Evolutionary conservation across 495 filamentous ascomycete genomes (phyloP).

Genomic region (Pyrenopolyporus hunteri): DNA sequence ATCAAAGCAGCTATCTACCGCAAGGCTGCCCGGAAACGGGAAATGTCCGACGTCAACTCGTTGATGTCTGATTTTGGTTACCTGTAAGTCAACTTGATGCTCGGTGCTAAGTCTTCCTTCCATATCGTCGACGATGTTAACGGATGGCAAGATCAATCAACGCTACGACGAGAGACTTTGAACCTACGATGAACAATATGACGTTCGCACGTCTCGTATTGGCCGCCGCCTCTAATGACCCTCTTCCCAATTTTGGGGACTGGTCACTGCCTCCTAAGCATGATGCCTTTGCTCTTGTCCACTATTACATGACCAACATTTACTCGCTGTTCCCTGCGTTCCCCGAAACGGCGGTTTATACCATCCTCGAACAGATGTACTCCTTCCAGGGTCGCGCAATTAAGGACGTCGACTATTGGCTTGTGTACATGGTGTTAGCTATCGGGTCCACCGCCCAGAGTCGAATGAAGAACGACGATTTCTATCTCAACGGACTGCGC

Average conservation of each 20-base stretch:
- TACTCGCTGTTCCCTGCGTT: slow-evolving; percentile 82
- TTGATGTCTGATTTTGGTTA: slow-evolving; percentile 83
- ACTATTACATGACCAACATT: slow-evolving; percentile 83
- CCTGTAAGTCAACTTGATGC: slow-evolving; percentile 58
- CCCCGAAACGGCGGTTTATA: slow-evolving; percentile 73
- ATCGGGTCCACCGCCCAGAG: slow-evolving; percentile 77
- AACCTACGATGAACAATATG: slow-evolving; percentile 81
- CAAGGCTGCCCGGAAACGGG: slow-evolving; percentile 62
- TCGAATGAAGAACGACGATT: slow-evolving; percentile 65
- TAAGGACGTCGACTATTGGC: slow-evolving; percentile 79
- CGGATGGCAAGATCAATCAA: slow-evolving; percentile 72
- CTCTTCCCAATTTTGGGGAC: slow-evolving; percentile 59
- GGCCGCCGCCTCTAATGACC: slow-evolving; percentile 71
- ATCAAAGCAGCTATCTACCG: slow-evolving; percentile 65
- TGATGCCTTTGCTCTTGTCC: slow-evolving; percentile 67
- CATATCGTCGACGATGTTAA: slow-evolving; percentile 5
- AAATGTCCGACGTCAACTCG: slow-evolving; percentile 78
- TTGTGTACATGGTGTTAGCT: slow-evolving; percentile 86
- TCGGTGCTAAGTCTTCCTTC: not conserved
- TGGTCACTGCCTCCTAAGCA: slow-evolving; percentile 70
- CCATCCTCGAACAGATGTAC: slow-evolving; percentile 80
- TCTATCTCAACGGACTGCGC: slow-evolving; percentile 67
- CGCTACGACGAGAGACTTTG: slow-evolving; percentile 89
- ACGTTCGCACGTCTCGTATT: slow-evolving; percentile 85
- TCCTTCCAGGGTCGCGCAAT: slow-evolving; percentile 63